Conservation (phyloP, 371 early-diverging fungal genomes). For the Dichotomocladium elegans region DNA sequence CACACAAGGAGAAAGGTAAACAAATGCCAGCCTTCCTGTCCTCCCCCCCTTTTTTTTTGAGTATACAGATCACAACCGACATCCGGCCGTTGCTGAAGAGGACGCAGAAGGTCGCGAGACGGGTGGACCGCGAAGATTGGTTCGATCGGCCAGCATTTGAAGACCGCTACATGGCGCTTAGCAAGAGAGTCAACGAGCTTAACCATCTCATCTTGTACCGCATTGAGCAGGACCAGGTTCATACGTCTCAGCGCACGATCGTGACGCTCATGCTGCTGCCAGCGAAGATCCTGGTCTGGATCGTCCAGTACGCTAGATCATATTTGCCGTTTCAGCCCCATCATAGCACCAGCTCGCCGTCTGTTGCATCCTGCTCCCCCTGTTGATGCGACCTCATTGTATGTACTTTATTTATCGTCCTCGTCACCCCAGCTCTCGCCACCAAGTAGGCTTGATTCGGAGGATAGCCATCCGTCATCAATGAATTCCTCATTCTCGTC, state of each 20-base stretch:
- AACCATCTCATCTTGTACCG: slow-evolving; percentile 45
- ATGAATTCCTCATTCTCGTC: too few relatives aligned
- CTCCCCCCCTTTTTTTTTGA: neutral
- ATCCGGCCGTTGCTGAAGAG: slow-evolving; percentile 23
- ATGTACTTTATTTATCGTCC: neutral
- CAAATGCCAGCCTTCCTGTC: neutral
- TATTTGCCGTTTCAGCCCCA: neutral
- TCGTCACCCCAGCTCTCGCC: neutral
- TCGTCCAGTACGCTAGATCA: slow-evolving; percentile 1
- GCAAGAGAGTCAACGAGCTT: slow-evolving; percentile 49
- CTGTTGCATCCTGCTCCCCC: too few relatives aligned
- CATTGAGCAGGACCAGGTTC: slow-evolving; percentile 47
- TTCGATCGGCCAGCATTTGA: slow-evolving; percentile 45
- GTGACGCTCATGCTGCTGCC: slow-evolving; percentile 23
- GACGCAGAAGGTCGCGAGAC: slow-evolving; percentile 44
- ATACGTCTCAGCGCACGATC: slow-evolving; percentile 15
- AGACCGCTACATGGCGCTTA: slow-evolving; percentile 47
- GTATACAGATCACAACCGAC: neutral
- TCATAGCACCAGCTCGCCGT: too few relatives aligned
- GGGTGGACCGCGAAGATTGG: slow-evolving; percentile 51
- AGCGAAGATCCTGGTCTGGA: slow-evolving; percentile 18
- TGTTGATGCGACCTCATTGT: too few relatives aligned
- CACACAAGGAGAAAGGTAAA: neutral
- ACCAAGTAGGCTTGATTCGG: neutral
- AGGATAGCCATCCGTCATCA: neutral